A percentile compares a stretch with the other conserved stretches of the same genome.
Conservation (phyloP, 1,284 basidiomycete species). For the Cutaneotrichosporon dermatis region DNA sequence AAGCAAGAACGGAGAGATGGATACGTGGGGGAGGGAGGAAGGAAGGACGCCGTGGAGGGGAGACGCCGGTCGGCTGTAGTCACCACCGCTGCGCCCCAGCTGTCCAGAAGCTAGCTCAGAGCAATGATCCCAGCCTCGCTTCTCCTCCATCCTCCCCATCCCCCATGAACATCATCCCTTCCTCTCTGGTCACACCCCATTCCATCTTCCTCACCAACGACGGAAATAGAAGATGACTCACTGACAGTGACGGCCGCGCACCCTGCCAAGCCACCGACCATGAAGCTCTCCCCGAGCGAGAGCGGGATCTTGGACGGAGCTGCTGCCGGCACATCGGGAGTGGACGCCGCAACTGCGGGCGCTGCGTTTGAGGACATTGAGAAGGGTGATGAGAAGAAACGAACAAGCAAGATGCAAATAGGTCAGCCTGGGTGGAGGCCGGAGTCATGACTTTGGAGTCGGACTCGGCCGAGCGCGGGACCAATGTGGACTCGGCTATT, state of each 20-base stretch:
- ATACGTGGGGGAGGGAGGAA: too few species aligned
- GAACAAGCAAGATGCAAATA: background rate
- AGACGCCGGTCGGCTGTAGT: too few species aligned
- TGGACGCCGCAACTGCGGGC: background rate
- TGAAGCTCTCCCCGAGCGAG: constrained; percentile 62
- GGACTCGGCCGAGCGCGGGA: constrained; percentile 4
- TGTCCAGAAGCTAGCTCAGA: too few species aligned
- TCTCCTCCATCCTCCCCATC: too few species aligned
- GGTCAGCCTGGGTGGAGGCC: background rate
- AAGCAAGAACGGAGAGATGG: too few species aligned
- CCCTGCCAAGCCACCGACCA: constrained; percentile 81
- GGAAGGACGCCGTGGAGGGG: too few species aligned
- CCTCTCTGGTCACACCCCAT: background rate
- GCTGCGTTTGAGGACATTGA: background rate
- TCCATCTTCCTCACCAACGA: background rate
- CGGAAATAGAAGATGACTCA: constrained; percentile 24
- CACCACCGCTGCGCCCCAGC: too few species aligned
- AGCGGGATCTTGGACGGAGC: constrained; percentile 24
- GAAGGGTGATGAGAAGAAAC: background rate
- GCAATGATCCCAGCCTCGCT: too few species aligned
- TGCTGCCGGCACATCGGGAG: too few species aligned
- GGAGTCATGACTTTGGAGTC: background rate
- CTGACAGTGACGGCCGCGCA: constrained; percentile 69
- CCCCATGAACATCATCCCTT: too few species aligned
- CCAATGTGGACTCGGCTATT: background rate